Evolutionary conservation across 2,329 filamentous ascomycete genomes (phyloP), one percentile per base, ranked within the genome.

Genomic region (Microcyclospora tardicrescens): DNA sequence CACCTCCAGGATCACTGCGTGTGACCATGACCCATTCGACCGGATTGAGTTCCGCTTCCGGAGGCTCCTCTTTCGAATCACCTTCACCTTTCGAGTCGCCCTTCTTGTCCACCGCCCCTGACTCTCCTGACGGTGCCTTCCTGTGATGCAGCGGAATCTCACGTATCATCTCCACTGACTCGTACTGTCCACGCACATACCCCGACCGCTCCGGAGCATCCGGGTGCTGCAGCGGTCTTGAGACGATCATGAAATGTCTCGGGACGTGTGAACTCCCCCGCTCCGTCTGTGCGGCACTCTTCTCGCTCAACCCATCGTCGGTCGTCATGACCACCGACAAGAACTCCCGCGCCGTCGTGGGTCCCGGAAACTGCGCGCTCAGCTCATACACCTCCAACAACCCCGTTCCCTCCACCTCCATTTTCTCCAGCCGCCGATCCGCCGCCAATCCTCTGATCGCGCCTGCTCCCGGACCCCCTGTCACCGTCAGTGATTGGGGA

Each of bases 11-110:
- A 51, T 94, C 85, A 57, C 82, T 89, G 35, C 86, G 72, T 1
- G 85, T 93, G 13, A 93, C 76, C 86, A 94, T 94, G 43, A 91
- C 73, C 86, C 86, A 94, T 59, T 94, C 86, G 2, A 94, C 71
- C 0, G 78, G 76, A 47, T 79, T 79, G 8, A 63, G 59, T 46
- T 78, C 73, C 2, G 65, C 61, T 28, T 72, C 66, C 6, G 12
- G 30, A 5, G 12, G 12, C 14, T 32, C 30, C 4, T 15, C 12
- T n/a, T 62, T 60, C 1, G 56, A 47, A 16, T 43, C 39, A 11
- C 43, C 44, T 12, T 38, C 41, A 13, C 34, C 33, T 19, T 36
- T 16, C 52, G 54, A 3, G 49, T 51, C 41, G 8, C 2, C 30
- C 12, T 15, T 39, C 27, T 28, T 35, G 15, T 29, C 27, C 4